A percentile compares a stretch with the other conserved stretches of the same genome.
Evolutionary conservation across 2,329 filamentous ascomycete genomes (phyloP).

Genomic region (Zarea fungicola): DNA sequence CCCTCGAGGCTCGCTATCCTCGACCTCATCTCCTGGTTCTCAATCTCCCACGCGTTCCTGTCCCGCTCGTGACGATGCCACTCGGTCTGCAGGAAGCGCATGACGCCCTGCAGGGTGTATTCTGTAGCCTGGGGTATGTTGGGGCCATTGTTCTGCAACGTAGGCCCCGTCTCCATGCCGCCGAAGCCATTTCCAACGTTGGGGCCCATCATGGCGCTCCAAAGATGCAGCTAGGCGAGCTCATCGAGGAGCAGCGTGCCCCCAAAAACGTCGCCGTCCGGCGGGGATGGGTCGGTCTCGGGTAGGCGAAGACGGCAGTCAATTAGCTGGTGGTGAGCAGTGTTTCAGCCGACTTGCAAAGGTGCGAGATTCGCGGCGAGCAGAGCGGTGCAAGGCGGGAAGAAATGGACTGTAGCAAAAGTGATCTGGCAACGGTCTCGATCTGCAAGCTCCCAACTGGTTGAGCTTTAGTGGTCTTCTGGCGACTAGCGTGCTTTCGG

Average conservation of each 20-base stretch:
- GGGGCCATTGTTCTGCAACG: slow-evolving; percentile 40
- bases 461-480: slow-evolving; percentile 15
- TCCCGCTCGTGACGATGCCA: slow-evolving; percentile 98
- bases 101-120: slow-evolving; percentile 70
- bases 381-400: not conserved
- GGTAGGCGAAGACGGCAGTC: slow-evolving; percentile 19
- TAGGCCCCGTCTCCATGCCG: slow-evolving; percentile 40
- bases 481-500: slow-evolving; percentile 2
- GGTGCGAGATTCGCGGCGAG: not conserved
- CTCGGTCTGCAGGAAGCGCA: slow-evolving; percentile 98
- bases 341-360: not conserved
- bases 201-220: slow-evolving; percentile 37
- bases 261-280: slow-evolving; percentile 12
- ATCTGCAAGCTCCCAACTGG: slow-evolving; percentile 11
- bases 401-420: not conserved
- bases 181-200: slow-evolving; percentile 41
- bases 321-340: slow-evolving; percentile 14
- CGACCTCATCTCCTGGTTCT: slow-evolving; percentile 97
- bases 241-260: slow-evolving; percentile 32
- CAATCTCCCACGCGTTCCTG: slow-evolving; percentile 97
- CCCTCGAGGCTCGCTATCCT: slow-evolving; percentile 93
- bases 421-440: not conserved
- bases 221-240: slow-evolving; percentile 28
- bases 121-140: slow-evolving; percentile 55
- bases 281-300: slow-evolving; percentile 13